phyloP scores from a whole-genome alignment of 202 grass and related monocot genomes.

The Saccharum hybrid region DNA sequence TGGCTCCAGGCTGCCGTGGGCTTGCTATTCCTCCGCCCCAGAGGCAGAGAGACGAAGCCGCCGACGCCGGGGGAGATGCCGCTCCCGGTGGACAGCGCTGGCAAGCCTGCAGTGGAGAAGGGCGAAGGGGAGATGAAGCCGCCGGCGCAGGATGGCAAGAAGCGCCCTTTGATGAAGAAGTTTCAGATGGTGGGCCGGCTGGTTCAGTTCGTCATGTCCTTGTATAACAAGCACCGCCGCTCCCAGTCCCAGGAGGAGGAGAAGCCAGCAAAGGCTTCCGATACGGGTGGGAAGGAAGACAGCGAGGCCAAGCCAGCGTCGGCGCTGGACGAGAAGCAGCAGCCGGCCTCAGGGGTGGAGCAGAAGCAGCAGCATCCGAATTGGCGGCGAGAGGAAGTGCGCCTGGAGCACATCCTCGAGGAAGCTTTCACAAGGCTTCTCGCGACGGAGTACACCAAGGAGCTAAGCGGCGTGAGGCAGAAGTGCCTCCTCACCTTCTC shows the following conservation, averaged over 20 bases:
- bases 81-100: background rate
- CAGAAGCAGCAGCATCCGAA: background rate
- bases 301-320: background rate
- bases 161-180: background rate
- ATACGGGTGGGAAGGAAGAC: background rate
- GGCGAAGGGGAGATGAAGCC: background rate
- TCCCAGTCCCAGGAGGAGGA: background rate
- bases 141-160: background rate
- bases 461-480: background rate
- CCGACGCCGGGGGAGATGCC: background rate
- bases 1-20: background rate
- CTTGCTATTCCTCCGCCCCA: background rate
- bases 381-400: background rate
- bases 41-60: background rate
- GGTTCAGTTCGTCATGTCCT: background rate
- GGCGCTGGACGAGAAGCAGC: background rate
- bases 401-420: slow-evolving; percentile 45
- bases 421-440: slow-evolving; percentile 31
- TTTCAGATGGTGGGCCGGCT: background rate
- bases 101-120: background rate
- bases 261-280: too few species aligned
- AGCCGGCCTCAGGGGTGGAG: background rate
- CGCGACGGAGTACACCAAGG: background rate
- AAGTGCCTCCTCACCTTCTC: slow-evolving; percentile 56
- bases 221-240: slow-evolving; percentile 9